Base-by-base conservation (phyloP, 768 basidiomycete genomes). In the Cyclocybe aegerita region DNA sequence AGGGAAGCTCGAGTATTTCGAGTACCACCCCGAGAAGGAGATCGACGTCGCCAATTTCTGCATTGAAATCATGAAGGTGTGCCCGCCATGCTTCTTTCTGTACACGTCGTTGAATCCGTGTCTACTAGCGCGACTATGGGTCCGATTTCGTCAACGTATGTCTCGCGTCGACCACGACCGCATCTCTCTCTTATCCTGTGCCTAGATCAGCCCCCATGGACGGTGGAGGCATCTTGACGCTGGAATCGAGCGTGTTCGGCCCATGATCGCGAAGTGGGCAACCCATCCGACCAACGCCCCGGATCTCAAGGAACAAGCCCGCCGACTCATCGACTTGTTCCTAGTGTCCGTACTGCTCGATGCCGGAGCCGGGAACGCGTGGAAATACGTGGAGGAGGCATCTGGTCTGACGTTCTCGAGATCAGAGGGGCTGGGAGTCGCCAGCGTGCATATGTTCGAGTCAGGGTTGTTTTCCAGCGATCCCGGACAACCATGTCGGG, bases 301-400 rank as follows among this genome's bases (percentile, higher is more conserved):
- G 4, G 76, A 80, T 58, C 51, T 62, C 1, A 80, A 74, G 46
- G 86, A 94, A 60, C 77, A 80, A 38, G 79, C 84, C 45, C 82
- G 84, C 50, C 80, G 93, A 1, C 75, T 93, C 32, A 76, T 98
- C 64, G 96, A 98, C 69, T 81, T 97, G 36, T 95, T 94, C 71
- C 72, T 87, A 16, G 88, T 92, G 30, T 93, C 93, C 9, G 96
- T 98, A 7, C 77, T 98, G 10, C 82, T 99, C 33, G 96, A 98
- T 60, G 96, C 95, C 0, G 95, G 95, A 1, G 96, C 95, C 0
- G 96, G 95, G 0, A 86, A 81, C 49, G 60, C 70, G 1, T 98
- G 95, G 95, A 68, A 67, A 9, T 98, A 88, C 67, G 74, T 70
- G 6, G 93, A 95, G 50, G 65, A 75, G 4, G 70, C 64, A 0